phyloP scores from a whole-genome alignment of 176 grass and related monocot genomes.

The Avena atlantica region DNA sequence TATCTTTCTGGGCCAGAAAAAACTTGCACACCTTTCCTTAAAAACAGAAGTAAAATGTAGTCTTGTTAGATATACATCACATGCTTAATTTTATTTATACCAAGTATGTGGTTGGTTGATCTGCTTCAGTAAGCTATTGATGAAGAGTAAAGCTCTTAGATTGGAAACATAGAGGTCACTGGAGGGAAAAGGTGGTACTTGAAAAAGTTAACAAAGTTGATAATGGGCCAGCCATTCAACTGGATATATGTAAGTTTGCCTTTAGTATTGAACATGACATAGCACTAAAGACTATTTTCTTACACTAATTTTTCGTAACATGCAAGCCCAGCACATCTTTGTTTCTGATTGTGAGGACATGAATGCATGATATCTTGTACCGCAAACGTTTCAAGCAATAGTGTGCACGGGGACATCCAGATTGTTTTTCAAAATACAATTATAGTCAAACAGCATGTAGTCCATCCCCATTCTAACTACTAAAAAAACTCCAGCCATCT shows the following conservation, averaged over 20 bases:
- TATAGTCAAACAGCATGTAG: too few species aligned
- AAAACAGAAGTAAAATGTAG: background rate
- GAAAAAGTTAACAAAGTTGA: too few species aligned
- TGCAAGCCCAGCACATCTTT: background rate
- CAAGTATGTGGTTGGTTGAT: background rate
- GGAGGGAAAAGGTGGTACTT: background rate
- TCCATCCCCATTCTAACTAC: background rate
- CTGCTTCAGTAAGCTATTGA: background rate
- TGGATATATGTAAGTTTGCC: too few species aligned
- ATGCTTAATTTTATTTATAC: background rate
- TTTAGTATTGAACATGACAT: background rate
- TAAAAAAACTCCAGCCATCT: background rate
- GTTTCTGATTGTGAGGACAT: background rate
- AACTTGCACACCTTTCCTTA: background rate
- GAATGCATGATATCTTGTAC: background rate
- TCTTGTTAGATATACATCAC: background rate
- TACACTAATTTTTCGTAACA: background rate
- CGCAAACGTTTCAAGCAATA: background rate
- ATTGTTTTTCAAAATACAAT: background rate
- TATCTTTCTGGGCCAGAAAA: background rate
- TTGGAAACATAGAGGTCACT: background rate
- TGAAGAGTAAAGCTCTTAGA: background rate
- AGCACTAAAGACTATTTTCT: background rate
- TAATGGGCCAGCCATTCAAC: too few species aligned
- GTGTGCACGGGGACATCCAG: background rate